Conservation (phyloP, 768 basidiomycete genomes). For the Hydnomerulius pinastri region DNA sequence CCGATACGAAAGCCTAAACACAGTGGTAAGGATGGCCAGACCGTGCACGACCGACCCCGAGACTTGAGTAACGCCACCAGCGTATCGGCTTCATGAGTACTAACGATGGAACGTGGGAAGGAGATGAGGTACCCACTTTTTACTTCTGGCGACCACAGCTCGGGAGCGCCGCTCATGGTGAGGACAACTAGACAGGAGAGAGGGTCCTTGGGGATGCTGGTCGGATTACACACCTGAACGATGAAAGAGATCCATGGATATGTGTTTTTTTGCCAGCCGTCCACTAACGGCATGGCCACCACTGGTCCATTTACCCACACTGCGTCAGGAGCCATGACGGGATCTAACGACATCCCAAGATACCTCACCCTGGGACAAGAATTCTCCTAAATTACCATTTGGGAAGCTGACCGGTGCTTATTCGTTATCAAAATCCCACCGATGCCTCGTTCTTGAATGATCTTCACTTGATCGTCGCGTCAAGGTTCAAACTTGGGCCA, state of each 20-base stretch:
- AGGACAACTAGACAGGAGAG: not conserved
- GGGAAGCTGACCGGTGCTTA: no score
- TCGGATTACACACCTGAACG: not conserved
- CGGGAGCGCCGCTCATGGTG: not conserved
- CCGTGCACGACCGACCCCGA: slow-evolving; percentile 12
- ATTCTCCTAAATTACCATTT: no score
- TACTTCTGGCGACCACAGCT: slow-evolving; percentile 5
- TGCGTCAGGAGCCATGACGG: no score
- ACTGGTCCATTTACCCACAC: no score
- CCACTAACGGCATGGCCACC: no score
- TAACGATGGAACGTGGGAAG: not conserved
- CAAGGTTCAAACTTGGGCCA: no score
- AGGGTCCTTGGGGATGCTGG: not conserved
- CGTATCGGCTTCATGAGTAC: not conserved
- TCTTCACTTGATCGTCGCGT: no score
- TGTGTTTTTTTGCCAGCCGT: not conserved
- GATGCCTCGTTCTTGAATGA: no score
- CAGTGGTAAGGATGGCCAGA: slow-evolving; percentile 21
- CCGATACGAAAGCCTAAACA: slow-evolving; percentile 23
- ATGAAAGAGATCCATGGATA: not conserved
- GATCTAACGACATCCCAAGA: no score
- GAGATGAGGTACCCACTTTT: slow-evolving; percentile 8
- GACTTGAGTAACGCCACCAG: not conserved
- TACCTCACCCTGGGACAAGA: no score
- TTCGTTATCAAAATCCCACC: no score